Percentiles rank a stretch among this genome's conserved stretches.
phyloP scores from a whole-genome alignment of 2,329 filamentous ascomycete genomes.

The Phaeophleospora eucalypticola region DNA sequence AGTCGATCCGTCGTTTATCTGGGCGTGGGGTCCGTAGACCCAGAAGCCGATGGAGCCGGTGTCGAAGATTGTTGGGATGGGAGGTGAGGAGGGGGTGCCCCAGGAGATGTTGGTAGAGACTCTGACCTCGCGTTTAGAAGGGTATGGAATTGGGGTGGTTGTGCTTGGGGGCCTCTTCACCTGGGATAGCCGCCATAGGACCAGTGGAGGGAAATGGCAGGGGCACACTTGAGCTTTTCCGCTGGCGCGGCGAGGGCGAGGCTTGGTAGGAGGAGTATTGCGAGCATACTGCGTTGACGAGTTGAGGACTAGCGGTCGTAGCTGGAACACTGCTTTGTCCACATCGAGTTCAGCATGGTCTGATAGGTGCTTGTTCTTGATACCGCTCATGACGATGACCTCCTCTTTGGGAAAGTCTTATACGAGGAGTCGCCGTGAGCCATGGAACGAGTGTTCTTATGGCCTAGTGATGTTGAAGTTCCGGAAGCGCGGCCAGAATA shows the following conservation, averaged over 20 bases:
- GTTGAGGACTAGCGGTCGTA: background rate
- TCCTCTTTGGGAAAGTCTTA: background rate
- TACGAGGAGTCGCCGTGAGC: background rate
- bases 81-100: background rate
- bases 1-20: background rate
- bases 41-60: slow-evolving; percentile 1
- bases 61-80: slow-evolving; percentile 1
- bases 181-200: slow-evolving; percentile 1
- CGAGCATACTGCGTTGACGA: background rate
- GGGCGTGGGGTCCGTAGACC: slow-evolving; percentile 1
- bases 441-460: background rate
- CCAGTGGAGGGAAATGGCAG: background rate
- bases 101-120: background rate
- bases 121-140: no score
- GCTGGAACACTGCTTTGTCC: background rate
- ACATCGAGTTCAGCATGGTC: background rate
- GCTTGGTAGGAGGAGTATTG: background rate
- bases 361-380: background rate
- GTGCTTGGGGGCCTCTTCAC: no score
- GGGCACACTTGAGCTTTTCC: background rate
- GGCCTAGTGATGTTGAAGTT: background rate
- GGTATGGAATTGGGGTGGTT: no score
- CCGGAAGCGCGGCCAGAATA: background rate
- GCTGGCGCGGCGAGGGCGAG: background rate
- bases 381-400: background rate